Base-by-base conservation (phyloP, 176 grass and related monocot species). In the Phoenix roebelenii region DNA sequence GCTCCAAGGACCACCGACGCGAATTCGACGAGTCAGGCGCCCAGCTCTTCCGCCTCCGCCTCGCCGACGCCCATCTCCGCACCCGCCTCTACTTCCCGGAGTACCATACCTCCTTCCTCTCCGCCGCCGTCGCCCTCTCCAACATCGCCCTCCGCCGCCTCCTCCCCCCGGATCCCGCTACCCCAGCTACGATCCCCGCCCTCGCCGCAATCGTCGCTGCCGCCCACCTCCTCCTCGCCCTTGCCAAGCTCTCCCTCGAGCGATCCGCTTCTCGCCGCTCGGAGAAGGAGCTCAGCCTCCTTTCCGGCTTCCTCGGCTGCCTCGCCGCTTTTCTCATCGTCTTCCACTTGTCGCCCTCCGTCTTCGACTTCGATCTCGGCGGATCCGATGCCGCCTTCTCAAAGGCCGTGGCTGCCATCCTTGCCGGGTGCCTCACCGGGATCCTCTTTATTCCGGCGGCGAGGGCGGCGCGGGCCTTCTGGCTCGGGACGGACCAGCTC, bases 11-110 rank as follows among this genome's bases (percentile, higher is more conserved):
- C 70, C 54, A 20, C 57, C 0, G 19, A 65, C 23, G 78, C 23
- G 52, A 80, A 0, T 86, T 84, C 72, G 80, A 87, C 60, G 73
- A 87, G 51, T 70, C 78, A 61, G 71, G 81, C 5, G 80, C 86
- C 70, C 91, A 96, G 78, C 81, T 90, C 53, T 86, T 87, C 62
- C 83, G 87, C 55, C 85, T 95, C 24, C 83, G 90, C 57, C 86
- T 95, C 60, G 77, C 82, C 49, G 79, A 90, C 73, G 63, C 80
- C 71, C 54, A 60, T 32, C 63, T 76, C 26, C 35, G 62, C 35
- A 61, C 93, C 16, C 93, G 81, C 73, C 72, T 79, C 12, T 73
- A 83, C 63, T 86, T 98, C 78, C 19, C 62, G 52, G 75, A 59
- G 15, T 86, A 67, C 87, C 76, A 74, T 71, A 20, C 65, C 59